Percentiles rank a stretch among this genome's conserved stretches.
phyloP scores from a whole-genome alignment of 257 asterid species.

The Anisodus tanguticus region DNA sequence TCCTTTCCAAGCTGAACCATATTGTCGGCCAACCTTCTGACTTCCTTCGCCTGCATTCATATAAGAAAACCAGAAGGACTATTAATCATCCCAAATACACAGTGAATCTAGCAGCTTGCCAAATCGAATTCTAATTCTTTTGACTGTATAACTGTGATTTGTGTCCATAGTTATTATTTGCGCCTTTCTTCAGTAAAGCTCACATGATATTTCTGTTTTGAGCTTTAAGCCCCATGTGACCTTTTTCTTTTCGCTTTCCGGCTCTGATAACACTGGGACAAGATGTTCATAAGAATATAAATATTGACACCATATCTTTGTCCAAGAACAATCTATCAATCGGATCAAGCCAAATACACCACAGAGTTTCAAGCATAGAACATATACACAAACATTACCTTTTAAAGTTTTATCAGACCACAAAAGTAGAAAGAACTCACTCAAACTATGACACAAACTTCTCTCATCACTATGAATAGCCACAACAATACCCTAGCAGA shows the following conservation, averaged over 20 bases:
- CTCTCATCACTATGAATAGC: neutral
- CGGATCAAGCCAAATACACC: neutral
- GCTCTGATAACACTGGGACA: neutral
- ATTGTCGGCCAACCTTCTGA: slow-evolving; percentile 94
- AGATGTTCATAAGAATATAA: neutral
- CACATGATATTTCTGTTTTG: neutral
- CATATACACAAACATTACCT: slow-evolving; percentile 6
- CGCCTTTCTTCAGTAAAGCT: neutral
- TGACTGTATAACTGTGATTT: neutral
- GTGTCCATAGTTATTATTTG: slow-evolving; percentile 2
- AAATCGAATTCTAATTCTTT: neutral
- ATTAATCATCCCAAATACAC: neutral
- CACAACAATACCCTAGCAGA: neutral
- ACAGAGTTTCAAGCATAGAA: neutral
- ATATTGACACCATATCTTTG: slow-evolving; percentile 25
- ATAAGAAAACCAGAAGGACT: slow-evolving; percentile 25
- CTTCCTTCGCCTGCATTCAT: slow-evolving; percentile 77
- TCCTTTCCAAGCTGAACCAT: slow-evolving; percentile 98
- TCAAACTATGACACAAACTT: neutral
- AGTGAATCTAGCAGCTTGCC: neutral
- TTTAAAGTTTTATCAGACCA: slow-evolving; percentile 3
- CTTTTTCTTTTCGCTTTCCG: neutral
- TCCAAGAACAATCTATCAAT: slow-evolving; percentile 12
- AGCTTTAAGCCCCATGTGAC: neutral
- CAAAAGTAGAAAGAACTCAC: neutral